phyloP scores from a whole-genome alignment of 768 basidiomycete genomes.

The Boletellus ananas region DNA sequence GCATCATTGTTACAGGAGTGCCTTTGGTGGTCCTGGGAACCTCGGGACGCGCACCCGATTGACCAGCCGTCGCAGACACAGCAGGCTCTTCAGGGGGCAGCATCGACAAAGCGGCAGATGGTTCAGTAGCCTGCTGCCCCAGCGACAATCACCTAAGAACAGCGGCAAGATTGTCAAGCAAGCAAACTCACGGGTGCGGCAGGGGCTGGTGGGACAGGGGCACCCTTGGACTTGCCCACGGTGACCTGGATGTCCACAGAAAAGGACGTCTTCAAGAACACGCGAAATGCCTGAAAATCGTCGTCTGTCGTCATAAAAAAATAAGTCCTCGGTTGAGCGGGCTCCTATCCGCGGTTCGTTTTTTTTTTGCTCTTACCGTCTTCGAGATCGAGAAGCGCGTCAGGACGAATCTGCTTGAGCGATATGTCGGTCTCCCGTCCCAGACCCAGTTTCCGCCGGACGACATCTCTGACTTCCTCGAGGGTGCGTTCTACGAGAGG shows the following conservation, averaged over 20 bases:
- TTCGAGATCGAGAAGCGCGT: slow-evolving; percentile 60
- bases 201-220: neutral
- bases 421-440: slow-evolving; percentile 32
- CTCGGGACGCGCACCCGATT: neutral
- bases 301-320: slow-evolving; percentile 48
- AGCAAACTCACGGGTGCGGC: slow-evolving; percentile 10
- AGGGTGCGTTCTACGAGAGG: slow-evolving; percentile 53
- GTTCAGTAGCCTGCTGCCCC: neutral
- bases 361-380: slow-evolving; percentile 49
- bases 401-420: slow-evolving; percentile 53
- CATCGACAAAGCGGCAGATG: too few relatives aligned
- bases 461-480: slow-evolving; percentile 51
- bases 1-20: neutral
- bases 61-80: neutral
- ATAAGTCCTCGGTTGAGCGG: neutral
- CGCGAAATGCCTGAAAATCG: slow-evolving; percentile 71
- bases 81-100: neutral
- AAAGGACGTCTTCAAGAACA: slow-evolving; percentile 36
- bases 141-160: neutral
- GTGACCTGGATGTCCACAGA: slow-evolving; percentile 39
- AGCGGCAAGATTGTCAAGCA: neutral
- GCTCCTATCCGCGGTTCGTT: neutral
- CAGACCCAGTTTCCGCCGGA: slow-evolving; percentile 60
- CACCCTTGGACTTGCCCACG: slow-evolving; percentile 5
- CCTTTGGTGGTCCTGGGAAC: neutral